Percentiles rank a stretch among this genome's conserved stretches.
These are phyloP conservation scores for Apophysomyces sp. DNA, from an alignment of 371 early-diverging fungal species.

Conservation along the genomic window DNA sequence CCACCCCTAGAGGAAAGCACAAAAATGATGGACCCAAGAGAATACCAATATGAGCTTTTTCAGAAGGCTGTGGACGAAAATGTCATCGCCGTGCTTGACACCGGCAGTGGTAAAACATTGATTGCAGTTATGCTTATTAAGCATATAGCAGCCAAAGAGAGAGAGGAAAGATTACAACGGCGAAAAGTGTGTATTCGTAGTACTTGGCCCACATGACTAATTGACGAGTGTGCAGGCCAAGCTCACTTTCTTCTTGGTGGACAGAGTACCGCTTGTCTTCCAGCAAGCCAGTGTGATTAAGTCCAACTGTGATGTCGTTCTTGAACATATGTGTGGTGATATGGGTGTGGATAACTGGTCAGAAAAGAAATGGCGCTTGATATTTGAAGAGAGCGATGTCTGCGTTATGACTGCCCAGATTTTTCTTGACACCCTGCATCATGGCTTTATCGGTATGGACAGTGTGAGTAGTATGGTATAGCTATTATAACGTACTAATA, in stretches of 20 bases:
- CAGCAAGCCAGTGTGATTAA: slow-evolving; percentile 81
- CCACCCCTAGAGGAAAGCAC: slow-evolving; percentile 8
- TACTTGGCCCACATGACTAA: background rate
- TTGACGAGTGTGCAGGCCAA: slow-evolving; percentile 23
- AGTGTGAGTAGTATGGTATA: slow-evolving; percentile 39
- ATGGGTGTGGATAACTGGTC: slow-evolving; percentile 68
- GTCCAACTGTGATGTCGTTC: slow-evolving; percentile 59
- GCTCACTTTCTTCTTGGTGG: slow-evolving; percentile 81
- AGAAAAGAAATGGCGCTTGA: slow-evolving; percentile 56
- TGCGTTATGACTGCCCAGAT: slow-evolving; percentile 90
- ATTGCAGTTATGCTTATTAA: slow-evolving; percentile 85
- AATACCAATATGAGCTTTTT: slow-evolving; percentile 81
- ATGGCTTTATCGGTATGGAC: slow-evolving; percentile 64
- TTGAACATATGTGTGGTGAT: slow-evolving; percentile 66
- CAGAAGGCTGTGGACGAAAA: slow-evolving; percentile 68
- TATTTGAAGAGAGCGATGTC: slow-evolving; percentile 63
- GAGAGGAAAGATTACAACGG: slow-evolving; percentile 24
- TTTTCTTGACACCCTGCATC: slow-evolving; percentile 71
- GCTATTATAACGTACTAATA: background rate
- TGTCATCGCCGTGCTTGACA: slow-evolving; percentile 86
- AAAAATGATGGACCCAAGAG: slow-evolving; percentile 51
- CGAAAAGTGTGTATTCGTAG: slow-evolving; percentile 27
- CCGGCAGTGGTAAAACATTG: slow-evolving; percentile 93
- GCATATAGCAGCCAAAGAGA: slow-evolving; percentile 53
- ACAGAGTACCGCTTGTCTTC: slow-evolving; percentile 80